phyloP scores from a whole-genome alignment of 73 alveolate genomes.

The Loxodes magnus region DNA sequence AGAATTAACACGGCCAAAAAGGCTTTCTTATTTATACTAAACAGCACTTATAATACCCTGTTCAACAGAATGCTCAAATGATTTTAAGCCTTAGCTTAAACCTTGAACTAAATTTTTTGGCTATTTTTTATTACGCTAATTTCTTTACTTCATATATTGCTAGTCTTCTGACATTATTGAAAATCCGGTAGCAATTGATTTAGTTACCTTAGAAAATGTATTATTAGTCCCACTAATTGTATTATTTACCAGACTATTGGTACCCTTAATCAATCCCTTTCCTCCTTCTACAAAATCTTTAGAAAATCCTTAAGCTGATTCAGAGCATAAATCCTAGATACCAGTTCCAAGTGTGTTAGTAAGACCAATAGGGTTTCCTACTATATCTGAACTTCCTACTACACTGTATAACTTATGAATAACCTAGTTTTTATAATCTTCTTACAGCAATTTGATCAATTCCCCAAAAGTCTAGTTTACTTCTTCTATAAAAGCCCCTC shows the following conservation, averaged over 20 bases:
- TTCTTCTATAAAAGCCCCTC: slow-evolving; percentile 45
- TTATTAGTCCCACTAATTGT: slow-evolving; percentile 89
- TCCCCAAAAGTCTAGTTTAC: slow-evolving; percentile 48
- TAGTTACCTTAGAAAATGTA: slow-evolving; percentile 74
- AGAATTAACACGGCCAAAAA: slow-evolving; percentile 58
- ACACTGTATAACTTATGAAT: slow-evolving; percentile 34
- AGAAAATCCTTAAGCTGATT: slow-evolving; percentile 67
- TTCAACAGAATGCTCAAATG: slow-evolving; percentile 42
- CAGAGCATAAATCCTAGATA: slow-evolving; percentile 47
- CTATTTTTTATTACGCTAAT: slow-evolving; percentile 63
- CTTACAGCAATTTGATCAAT: slow-evolving; percentile 25
- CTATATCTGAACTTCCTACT: slow-evolving; percentile 77
- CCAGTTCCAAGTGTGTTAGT: slow-evolving; percentile 61
- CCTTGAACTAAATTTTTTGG: slow-evolving; percentile 96
- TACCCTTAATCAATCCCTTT: slow-evolving; percentile 78
- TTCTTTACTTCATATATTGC: slow-evolving; percentile 63
- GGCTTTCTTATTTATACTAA: slow-evolving; percentile 41
- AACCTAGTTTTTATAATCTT: slow-evolving; percentile 47
- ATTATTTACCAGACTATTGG: slow-evolving; percentile 77
- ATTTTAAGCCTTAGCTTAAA: slow-evolving; percentile 76
- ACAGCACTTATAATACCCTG: slow-evolving; percentile 66
- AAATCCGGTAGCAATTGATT: slow-evolving; percentile 75
- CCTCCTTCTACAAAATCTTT: slow-evolving; percentile 69
- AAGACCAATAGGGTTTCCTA: slow-evolving; percentile 68
- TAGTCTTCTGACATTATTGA: slow-evolving; percentile 68